Evolutionary conservation across 768 basidiomycete species (phyloP).

Genomic region (Dendrothele bispora): DNA sequence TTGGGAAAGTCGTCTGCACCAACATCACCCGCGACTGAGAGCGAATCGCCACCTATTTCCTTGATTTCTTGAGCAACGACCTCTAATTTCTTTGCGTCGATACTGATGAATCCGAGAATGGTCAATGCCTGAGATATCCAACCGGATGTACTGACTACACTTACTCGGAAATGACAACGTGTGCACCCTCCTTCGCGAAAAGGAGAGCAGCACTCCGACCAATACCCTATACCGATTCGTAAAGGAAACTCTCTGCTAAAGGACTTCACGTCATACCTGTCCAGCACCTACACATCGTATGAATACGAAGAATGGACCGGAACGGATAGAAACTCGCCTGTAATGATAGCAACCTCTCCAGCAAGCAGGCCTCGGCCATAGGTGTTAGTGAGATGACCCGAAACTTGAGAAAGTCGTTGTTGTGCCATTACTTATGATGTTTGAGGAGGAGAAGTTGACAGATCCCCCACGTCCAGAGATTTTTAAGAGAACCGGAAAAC

Average conservation of each 20-base stretch:
- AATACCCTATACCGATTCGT: constrained; percentile 56
- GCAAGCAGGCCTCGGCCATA: constrained; percentile 59
- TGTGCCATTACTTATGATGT: too few species aligned
- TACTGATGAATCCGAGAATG: constrained; percentile 36
- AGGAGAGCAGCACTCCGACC: constrained; percentile 72
- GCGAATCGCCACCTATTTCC: constrained; percentile 67
- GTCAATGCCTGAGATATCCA: not conserved
- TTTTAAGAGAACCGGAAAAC: too few species aligned
- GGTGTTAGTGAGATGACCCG: constrained; percentile 63
- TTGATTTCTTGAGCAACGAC: constrained; percentile 74
- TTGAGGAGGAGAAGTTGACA: too few species aligned
- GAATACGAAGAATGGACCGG: constrained; percentile 1
- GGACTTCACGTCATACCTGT: constrained; percentile 46
- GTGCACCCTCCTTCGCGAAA: constrained; percentile 84
- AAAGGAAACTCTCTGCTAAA: constrained; percentile 6
- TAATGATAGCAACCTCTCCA: constrained; percentile 84
- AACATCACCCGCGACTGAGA: constrained; percentile 78
- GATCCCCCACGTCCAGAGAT: too few species aligned
- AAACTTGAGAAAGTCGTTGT: constrained; percentile 64
- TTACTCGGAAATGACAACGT: constrained; percentile 83
- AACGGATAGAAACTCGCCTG: constrained; percentile 47
- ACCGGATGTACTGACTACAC: not conserved
- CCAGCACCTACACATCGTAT: constrained; percentile 56
- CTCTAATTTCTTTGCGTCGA: constrained; percentile 70
- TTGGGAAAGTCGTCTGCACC: constrained; percentile 82